These are phyloP conservation scores for Lactifluus volemus DNA, from an alignment of 768 basidiomycete species.

Conservation along the genomic window DNA sequence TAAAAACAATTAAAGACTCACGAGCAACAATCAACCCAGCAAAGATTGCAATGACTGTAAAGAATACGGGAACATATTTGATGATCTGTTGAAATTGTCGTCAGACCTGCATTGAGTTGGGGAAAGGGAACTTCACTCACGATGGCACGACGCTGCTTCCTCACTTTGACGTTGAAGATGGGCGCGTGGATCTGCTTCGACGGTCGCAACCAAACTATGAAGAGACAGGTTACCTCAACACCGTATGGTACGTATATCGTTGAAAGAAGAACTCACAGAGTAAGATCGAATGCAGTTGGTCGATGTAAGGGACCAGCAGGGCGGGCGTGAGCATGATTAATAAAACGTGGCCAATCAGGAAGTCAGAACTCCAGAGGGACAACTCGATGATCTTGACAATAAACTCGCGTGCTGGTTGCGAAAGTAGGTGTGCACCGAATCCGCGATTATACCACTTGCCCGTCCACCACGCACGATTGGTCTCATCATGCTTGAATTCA, in stretches of 20 bases:
- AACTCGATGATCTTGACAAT: slow-evolving; percentile 98
- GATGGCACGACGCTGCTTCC: slow-evolving; percentile 82
- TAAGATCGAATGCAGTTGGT: slow-evolving; percentile 88
- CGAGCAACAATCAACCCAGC: slow-evolving; percentile 70
- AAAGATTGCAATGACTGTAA: slow-evolving; percentile 58
- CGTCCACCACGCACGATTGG: slow-evolving; percentile 98
- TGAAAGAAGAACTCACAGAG: slow-evolving; percentile 57
- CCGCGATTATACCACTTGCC: slow-evolving; percentile 96
- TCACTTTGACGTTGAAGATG: slow-evolving; percentile 83
- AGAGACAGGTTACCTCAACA: slow-evolving; percentile 19
- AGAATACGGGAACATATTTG: slow-evolving; percentile 76
- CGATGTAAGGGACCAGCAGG: slow-evolving; percentile 76
- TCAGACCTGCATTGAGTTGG: background rate
- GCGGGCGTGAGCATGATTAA: slow-evolving; percentile 83
- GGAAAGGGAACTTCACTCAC: slow-evolving; percentile 37
- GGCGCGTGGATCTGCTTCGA: slow-evolving; percentile 92
- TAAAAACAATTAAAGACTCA: slow-evolving; percentile 33
- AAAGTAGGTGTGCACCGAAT: slow-evolving; percentile 83
- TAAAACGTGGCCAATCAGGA: slow-evolving; percentile 76
- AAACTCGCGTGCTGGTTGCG: slow-evolving; percentile 94
- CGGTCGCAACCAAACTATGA: slow-evolving; percentile 85
- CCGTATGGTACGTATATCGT: background rate
- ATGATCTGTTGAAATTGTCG: slow-evolving; percentile 44
- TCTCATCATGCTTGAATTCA: slow-evolving; percentile 98
- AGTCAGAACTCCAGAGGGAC: slow-evolving; percentile 94